These are phyloP conservation scores for Sergeia podlipaevii DNA, from an alignment of 208 protist species.

Conservation along the genomic window DNA sequence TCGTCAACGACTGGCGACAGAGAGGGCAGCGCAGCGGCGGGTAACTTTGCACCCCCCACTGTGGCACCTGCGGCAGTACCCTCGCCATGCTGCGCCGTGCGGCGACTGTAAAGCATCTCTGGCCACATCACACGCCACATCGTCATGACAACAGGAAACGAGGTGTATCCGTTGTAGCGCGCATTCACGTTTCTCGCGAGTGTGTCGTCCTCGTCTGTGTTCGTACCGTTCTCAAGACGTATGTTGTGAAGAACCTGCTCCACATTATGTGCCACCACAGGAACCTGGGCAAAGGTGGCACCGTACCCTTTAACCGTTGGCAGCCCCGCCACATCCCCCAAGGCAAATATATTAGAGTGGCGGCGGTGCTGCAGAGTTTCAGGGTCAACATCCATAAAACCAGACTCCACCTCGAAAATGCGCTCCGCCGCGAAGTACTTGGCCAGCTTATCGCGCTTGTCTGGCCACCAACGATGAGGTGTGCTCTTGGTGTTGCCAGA, in stretches of 20 bases:
- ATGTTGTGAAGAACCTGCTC: slow-evolving; percentile 36
- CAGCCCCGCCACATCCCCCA: slow-evolving; percentile 81
- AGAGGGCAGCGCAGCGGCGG: background rate
- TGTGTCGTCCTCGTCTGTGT: slow-evolving; percentile 5
- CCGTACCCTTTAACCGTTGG: slow-evolving; percentile 82
- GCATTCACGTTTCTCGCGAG: slow-evolving; percentile 16
- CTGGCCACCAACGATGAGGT: background rate
- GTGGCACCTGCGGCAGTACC: background rate
- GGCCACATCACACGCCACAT: slow-evolving; percentile 87
- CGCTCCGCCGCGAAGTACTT: background rate
- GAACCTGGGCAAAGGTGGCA: slow-evolving; percentile 68
- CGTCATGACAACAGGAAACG: slow-evolving; percentile 78
- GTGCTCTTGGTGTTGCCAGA: background rate
- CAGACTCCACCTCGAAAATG: slow-evolving; percentile 29
- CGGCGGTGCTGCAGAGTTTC: slow-evolving; percentile 69
- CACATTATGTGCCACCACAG: slow-evolving; percentile 83
- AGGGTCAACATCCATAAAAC: slow-evolving; percentile 74
- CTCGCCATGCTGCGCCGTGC: slow-evolving; percentile 1
- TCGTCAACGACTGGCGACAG: background rate
- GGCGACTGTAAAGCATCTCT: slow-evolving; percentile 49
- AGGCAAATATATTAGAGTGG: slow-evolving; percentile 72
- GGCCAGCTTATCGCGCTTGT: background rate
- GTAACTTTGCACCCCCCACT: background rate
- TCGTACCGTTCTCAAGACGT: background rate
- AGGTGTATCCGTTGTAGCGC: slow-evolving; percentile 73